Conservation (phyloP, 2,329 filamentous ascomycete species). For the Aspergillus thermomutatus region DNA sequence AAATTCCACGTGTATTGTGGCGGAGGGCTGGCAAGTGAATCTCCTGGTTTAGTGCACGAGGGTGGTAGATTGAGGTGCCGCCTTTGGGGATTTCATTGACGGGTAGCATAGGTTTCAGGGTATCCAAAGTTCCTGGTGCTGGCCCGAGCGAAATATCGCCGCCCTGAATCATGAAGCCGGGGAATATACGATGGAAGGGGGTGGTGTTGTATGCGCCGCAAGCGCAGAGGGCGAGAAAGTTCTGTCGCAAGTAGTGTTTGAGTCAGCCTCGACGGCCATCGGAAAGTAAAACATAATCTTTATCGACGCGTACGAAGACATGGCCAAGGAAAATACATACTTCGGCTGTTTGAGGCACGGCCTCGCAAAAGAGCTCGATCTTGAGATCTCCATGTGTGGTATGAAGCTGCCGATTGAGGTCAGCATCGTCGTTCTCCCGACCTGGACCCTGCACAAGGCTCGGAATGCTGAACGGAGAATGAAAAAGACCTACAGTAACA, state of each 20-base stretch:
- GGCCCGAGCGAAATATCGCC: constrained; percentile 50
- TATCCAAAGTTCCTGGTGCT: constrained; percentile 39
- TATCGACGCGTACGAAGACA: not conserved
- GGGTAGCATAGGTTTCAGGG: constrained; percentile 40
- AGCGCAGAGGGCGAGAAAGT: constrained; percentile 65
- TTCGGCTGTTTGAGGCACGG: constrained; percentile 87
- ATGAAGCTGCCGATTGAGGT: constrained; percentile 57
- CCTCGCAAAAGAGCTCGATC: constrained; percentile 93
- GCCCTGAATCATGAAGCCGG: constrained; percentile 63
- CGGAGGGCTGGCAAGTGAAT: constrained; percentile 55
- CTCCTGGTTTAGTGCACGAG: constrained; percentile 58
- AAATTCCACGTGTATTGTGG: constrained; percentile 55
- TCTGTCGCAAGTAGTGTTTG: constrained; percentile 34
- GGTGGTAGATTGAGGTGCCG: constrained; percentile 54
- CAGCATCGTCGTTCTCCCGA: not conserved
- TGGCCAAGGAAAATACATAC: constrained; percentile 47
- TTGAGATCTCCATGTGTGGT: constrained; percentile 89
- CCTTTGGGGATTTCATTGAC: constrained; percentile 51
- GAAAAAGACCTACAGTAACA: not conserved
- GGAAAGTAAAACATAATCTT: not conserved
- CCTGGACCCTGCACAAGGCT: not conserved
- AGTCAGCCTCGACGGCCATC: constrained; percentile 1
- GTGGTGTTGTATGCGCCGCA: constrained; percentile 58
- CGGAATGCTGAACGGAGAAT: not conserved
- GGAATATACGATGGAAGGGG: constrained; percentile 62